Evolutionary conservation across 1,284 basidiomycete genomes (phyloP).

Genomic region (Puccinia coronata): DNA sequence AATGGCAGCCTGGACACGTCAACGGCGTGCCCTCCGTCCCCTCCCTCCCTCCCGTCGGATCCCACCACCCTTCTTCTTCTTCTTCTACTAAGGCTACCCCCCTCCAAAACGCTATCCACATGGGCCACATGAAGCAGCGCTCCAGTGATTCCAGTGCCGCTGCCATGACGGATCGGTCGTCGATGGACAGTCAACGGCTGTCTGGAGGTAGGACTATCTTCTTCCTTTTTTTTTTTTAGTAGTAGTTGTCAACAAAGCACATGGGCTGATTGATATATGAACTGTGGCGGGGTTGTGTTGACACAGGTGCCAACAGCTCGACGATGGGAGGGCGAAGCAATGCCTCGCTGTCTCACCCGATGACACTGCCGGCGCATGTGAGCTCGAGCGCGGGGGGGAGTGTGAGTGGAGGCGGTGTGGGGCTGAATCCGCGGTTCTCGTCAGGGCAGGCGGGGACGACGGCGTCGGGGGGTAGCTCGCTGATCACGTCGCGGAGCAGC

Average conservation of each 20-base stretch:
- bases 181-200: slow-evolving; percentile 20
- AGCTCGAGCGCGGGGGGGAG: neutral
- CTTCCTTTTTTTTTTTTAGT: neutral
- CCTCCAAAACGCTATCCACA: slow-evolving; percentile 1
- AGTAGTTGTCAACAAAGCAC: too few relatives aligned
- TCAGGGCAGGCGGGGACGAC: slow-evolving; percentile 4
- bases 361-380: neutral
- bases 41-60: slow-evolving; percentile 20
- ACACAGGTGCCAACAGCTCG: neutral
- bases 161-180: slow-evolving; percentile 33
- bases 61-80: neutral
- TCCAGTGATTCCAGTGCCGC: slow-evolving; percentile 28
- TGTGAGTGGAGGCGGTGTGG: neutral
- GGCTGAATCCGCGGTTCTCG: slow-evolving; percentile 6
- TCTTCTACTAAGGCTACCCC: neutral
- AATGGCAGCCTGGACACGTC: neutral
- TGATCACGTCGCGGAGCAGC: slow-evolving; percentile 19
- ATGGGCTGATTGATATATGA: too few relatives aligned
- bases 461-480: neutral
- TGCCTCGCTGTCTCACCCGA: neutral
- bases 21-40: slow-evolving; percentile 27
- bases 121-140: slow-evolving; percentile 24
- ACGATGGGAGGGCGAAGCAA: neutral
- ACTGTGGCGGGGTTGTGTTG: neutral
- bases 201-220: neutral